Evolutionary conservation across 2,329 filamentous ascomycete species (phyloP), one percentile per base, ranked within the genome.

Genomic region (Raffaelea deltoideospora): DNA sequence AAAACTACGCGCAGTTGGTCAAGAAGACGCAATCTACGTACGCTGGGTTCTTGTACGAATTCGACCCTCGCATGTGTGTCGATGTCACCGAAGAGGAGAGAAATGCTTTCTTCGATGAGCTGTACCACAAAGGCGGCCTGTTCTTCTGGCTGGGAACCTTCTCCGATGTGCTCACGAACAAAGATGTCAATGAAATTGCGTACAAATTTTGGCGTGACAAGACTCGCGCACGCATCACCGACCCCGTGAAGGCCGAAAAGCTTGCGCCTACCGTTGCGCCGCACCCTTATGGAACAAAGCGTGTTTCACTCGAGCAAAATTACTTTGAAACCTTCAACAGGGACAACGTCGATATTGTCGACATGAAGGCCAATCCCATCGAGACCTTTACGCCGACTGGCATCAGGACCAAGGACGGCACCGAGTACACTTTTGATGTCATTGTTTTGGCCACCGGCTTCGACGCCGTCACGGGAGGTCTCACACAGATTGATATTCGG

Each of bases 21-120:
- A n/a, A n/a, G n/a, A n/a, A n/a, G n/a, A n/a, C n/a, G n/a, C n/a
- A n/a, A n/a, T n/a, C n/a, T n/a, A n/a, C n/a, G n/a, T n/a, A n/a
- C n/a, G n/a, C n/a, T n/a, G 69, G 70, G 2, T 71, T 76, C 48
- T 50, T 58, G 5, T 69, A 64, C 41, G 62, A 68, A 35, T 44
- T 51, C 17, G 51, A 67, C 33, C 58, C 58, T 23, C 57, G 63
- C 14, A 62, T 61, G 0, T 59, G 58, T 15, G 54, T 61, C 17
- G 60, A 62, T 10, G 53, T 47, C 3, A 45, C 50, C 0, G 50
- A 52, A 0, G 58, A 63, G 35, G 56, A 71, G 40, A 55, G 62
- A 3, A 52, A 62, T 33, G 55, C 53, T n/a, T 50, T 60, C 14
- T 65, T 55, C 37, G 57, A 69, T 37, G 47, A 57, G 10, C 45